phyloP scores from a whole-genome alignment of 805 yeast species.

The Debaryomyces tyrocola region DNA sequence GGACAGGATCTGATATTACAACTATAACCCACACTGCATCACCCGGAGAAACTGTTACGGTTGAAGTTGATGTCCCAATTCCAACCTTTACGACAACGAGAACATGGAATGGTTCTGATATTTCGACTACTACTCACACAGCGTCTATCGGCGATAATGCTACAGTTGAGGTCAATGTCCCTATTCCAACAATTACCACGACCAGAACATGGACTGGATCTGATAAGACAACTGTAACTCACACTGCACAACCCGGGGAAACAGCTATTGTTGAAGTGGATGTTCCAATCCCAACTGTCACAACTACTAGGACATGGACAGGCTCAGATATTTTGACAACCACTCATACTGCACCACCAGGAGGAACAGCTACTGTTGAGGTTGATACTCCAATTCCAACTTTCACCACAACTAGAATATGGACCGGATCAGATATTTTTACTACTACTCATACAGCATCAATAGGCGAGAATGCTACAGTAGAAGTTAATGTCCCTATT shows the following conservation, averaged over 20 bases:
- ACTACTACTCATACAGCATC: too few species aligned
- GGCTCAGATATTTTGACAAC: background rate
- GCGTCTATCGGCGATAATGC: background rate
- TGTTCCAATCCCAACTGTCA: background rate
- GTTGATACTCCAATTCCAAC: background rate
- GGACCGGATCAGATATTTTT: too few species aligned
- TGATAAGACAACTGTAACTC: background rate
- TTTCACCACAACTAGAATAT: too few species aligned
- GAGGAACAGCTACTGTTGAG: background rate
- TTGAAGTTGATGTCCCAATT: conserved; percentile 1
- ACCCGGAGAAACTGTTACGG: background rate
- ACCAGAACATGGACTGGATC: background rate
- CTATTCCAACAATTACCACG: background rate
- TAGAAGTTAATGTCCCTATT: too few species aligned
- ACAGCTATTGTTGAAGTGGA: background rate
- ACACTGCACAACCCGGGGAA: too few species aligned
- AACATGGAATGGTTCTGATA: conserved; percentile 2
- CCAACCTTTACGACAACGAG: background rate
- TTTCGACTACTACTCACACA: background rate
- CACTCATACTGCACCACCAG: background rate
- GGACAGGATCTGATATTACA: conserved; percentile 1
- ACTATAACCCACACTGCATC: background rate
- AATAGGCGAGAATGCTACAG: too few species aligned
- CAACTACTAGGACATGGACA: background rate
- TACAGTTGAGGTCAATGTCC: background rate